phyloP scores from a whole-genome alignment of 1,284 basidiomycete species.

The Trametes sp. region DNA sequence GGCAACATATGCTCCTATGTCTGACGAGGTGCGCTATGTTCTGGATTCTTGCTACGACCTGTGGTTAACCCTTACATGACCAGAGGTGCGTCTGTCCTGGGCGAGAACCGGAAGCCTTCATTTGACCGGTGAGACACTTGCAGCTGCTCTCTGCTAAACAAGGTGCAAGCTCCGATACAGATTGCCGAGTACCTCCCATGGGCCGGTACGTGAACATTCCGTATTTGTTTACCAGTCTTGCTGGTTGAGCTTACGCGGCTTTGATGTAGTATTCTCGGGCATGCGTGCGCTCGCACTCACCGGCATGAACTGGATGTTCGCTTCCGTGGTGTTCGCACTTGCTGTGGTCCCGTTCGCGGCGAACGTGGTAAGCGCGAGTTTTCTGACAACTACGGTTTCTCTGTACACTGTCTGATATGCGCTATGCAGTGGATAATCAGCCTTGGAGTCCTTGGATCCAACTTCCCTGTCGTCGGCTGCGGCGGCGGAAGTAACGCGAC shows the following conservation, averaged over 20 bases:
- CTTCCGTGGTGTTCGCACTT: conserved; percentile 2
- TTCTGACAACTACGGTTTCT: too few relatives aligned
- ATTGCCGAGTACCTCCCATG: neutral
- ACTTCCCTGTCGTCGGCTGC: neutral
- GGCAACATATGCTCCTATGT: neutral
- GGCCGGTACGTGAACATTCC: neutral
- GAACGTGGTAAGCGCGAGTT: conserved; percentile 13
- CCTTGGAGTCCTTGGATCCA: neutral
- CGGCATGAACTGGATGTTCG: conserved; percentile 8
- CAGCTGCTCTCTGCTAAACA: neutral
- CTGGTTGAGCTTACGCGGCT: too few relatives aligned
- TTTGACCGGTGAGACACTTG: neutral
- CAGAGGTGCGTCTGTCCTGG: neutral
- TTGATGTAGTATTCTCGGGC: conserved; percentile 5
- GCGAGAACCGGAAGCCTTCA: neutral
- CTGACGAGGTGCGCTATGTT: neutral
- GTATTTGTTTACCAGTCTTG: neutral
- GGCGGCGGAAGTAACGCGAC: too few relatives aligned
- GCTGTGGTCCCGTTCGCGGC: conserved; percentile 3
- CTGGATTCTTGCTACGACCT: neutral
- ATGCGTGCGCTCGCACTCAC: conserved; percentile 18
- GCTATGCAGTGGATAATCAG: neutral
- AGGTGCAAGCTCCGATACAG: neutral
- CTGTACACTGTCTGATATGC: too few relatives aligned
- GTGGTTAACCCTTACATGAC: too few relatives aligned